A percentile compares a stretch with the other conserved stretches of the same genome.
Evolutionary conservation across 345 rosid genomes (phyloP).

Genomic region (Boechera retrofracta): DNA sequence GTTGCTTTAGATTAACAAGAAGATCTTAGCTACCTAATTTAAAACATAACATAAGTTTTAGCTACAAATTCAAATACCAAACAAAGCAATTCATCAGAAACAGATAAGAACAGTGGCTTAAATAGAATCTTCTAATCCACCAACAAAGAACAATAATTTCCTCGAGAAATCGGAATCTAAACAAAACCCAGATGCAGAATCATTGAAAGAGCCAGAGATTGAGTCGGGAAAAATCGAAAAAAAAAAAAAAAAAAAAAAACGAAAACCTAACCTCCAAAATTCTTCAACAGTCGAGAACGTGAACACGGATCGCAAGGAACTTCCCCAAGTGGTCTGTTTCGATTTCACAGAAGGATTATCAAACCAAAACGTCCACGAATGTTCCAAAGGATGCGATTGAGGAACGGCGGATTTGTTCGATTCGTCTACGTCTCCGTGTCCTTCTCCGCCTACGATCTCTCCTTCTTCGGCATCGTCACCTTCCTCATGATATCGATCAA

Average conservation of each 20-base stretch:
- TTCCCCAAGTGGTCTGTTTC: constrained; percentile 76
- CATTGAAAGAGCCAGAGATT: background rate
- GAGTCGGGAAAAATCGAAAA: background rate
- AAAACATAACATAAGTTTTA: background rate
- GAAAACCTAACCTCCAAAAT: constrained; percentile 74
- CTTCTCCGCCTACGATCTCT: constrained; percentile 51
- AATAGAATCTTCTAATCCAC: background rate
- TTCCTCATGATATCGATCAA: constrained; percentile 42
- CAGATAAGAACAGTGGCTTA: background rate
- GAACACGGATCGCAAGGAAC: constrained; percentile 68
- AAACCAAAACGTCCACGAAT: constrained; percentile 95
- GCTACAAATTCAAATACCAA: constrained; percentile 3
- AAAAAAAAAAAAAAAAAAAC: no score
- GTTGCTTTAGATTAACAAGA: background rate
- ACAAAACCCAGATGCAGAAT: constrained; percentile 12
- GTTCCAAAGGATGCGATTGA: constrained; percentile 71
- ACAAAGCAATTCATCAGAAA: constrained; percentile 5
- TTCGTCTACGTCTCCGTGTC: constrained; percentile 43
- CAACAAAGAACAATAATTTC: background rate
- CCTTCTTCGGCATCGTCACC: constrained; percentile 66
- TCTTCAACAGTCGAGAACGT: constrained; percentile 77
- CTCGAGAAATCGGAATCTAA: background rate
- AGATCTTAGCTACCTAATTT: background rate
- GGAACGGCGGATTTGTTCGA: constrained; percentile 44
- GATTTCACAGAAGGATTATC: constrained; percentile 65